Conservation (phyloP, 2,329 filamentous ascomycete genomes). For the Clonostachys rhizophaga region DNA sequence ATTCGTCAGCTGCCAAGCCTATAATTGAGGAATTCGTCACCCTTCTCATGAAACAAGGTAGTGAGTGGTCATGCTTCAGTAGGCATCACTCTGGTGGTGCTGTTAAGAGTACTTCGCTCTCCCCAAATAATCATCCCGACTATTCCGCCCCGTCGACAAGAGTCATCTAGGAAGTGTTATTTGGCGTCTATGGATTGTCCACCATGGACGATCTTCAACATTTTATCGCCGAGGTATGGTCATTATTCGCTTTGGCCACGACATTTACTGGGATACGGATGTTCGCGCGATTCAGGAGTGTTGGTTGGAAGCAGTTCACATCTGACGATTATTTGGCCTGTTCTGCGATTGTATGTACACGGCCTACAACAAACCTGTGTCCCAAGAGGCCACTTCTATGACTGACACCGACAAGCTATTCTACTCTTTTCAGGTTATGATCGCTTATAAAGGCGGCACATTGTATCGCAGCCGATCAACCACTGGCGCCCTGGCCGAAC, state of each 20-base stretch:
- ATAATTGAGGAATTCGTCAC: too few relatives aligned
- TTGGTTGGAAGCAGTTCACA: constrained; percentile 36
- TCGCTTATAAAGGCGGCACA: not conserved
- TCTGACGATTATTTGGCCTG: constrained; percentile 50
- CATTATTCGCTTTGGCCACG: constrained; percentile 39
- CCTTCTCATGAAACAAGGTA: too few relatives aligned
- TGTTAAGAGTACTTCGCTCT: too few relatives aligned
- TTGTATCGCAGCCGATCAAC: not conserved
- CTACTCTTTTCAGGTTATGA: not conserved
- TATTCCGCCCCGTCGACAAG: too few relatives aligned
- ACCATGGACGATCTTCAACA: constrained; percentile 1
- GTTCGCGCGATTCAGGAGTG: constrained; percentile 32
- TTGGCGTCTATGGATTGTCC: not conserved
- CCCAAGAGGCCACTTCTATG: not conserved
- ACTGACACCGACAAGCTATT: not conserved
- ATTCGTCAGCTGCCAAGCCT: too few relatives aligned
- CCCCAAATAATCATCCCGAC: too few relatives aligned
- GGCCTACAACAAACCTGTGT: not conserved
- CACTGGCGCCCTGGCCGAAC: not conserved
- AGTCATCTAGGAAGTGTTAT: too few relatives aligned
- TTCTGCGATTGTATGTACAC: constrained; percentile 31
- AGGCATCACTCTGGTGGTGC: too few relatives aligned
- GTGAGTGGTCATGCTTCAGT: too few relatives aligned
- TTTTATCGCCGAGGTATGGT: constrained; percentile 9
- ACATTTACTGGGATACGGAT: constrained; percentile 39